phyloP scores from a whole-genome alignment of 345 rosid species.

The Citrus medica region DNA sequence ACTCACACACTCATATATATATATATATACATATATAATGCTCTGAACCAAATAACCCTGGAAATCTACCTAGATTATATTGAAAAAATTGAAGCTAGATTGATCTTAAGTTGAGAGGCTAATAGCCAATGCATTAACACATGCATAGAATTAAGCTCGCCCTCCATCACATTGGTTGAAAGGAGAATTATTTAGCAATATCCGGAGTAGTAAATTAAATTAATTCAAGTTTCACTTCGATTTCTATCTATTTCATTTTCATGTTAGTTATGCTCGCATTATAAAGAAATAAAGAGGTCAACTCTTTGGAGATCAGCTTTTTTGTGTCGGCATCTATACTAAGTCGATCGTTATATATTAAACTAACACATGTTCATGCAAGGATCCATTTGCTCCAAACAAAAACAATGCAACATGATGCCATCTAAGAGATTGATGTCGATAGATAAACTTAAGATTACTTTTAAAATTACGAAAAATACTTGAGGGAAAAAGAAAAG shows the following conservation, averaged over 20 bases:
- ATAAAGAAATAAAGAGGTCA: conserved; percentile 22
- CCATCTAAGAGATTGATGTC: conserved; percentile 10
- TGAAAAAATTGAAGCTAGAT: not conserved
- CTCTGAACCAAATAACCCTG: too few relatives aligned
- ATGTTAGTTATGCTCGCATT: conserved; percentile 20
- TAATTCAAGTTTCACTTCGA: not conserved
- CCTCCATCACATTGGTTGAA: too few relatives aligned
- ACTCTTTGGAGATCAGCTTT: conserved; percentile 14
- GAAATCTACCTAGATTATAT: not conserved
- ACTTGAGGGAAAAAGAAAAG: not conserved
- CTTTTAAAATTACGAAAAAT: not conserved
- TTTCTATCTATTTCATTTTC: not conserved
- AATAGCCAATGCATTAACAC: too few relatives aligned
- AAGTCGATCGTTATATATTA: too few relatives aligned
- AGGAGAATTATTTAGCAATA: too few relatives aligned
- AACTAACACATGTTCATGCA: not conserved
- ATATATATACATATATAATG: too few relatives aligned
- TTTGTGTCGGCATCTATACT: not conserved
- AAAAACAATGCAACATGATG: not conserved
- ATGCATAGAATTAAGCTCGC: too few relatives aligned
- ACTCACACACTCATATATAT: too few relatives aligned
- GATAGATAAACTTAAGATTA: conserved; percentile 9
- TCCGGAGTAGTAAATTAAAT: too few relatives aligned
- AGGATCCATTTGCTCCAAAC: conserved; percentile 4
- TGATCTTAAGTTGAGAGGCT: not conserved